Conservation (phyloP, 805 yeast genomes). For the Saturnispora mendoncae region DNA sequence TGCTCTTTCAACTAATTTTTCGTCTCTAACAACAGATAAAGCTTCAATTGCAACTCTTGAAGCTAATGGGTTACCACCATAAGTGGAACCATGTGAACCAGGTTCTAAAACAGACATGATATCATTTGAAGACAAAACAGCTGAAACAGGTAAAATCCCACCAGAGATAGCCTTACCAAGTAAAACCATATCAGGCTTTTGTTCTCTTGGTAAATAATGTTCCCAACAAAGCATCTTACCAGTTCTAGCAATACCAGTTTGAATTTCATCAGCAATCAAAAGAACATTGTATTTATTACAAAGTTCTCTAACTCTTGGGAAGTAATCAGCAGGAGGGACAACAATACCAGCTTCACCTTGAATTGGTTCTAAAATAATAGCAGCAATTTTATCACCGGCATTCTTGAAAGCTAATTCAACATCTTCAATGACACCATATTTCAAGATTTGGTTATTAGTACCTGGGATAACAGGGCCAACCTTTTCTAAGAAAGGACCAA, state of each 20-base stretch:
- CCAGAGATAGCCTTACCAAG: conserved; percentile 95
- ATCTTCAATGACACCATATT: conserved; percentile 84
- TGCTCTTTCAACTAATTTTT: conserved; percentile 75
- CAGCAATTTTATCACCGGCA: conserved; percentile 87
- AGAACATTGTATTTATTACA: conserved; percentile 80
- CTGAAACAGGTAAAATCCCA: conserved; percentile 88
- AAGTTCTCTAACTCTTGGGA: conserved; percentile 58
- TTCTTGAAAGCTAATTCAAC: conserved; percentile 70
- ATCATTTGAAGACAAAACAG: conserved; percentile 81
- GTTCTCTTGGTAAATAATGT: conserved; percentile 50
- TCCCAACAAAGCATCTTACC: conserved; percentile 90
- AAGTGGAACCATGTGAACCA: conserved; percentile 96
- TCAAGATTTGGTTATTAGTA: conserved; percentile 44
- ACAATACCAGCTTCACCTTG: conserved; percentile 99
- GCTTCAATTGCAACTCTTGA: conserved; percentile 93
- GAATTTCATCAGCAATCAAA: conserved; percentile 93
- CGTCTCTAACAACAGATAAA: conserved; percentile 80
- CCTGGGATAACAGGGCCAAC: conserved; percentile 84
- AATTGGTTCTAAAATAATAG: conserved; percentile 86
- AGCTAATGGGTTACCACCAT: conserved; percentile 95
- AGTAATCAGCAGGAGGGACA: conserved; percentile 80
- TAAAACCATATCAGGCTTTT: conserved; percentile 82
- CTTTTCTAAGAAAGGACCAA: conserved; percentile 81
- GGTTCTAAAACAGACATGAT: conserved; percentile 86
- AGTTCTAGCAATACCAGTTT: conserved; percentile 96